Evolutionary conservation across 306 rosid genomes (phyloP).

Genomic region (Fragaria nilgerrensis): DNA sequence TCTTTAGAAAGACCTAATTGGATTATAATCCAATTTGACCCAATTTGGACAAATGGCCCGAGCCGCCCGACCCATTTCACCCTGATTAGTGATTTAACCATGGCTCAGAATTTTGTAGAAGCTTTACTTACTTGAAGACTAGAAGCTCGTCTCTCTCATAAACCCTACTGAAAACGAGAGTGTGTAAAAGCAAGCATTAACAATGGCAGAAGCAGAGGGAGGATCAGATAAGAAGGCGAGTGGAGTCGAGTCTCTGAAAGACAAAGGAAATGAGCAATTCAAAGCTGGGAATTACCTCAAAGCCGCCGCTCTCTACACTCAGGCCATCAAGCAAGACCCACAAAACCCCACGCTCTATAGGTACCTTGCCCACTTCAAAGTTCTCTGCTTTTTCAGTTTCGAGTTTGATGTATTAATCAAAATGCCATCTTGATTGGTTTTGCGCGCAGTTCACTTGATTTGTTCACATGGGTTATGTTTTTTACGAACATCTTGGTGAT

Average conservation of each 20-base stretch:
- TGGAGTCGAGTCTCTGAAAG: slow-evolving; percentile 62
- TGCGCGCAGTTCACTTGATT: background rate
- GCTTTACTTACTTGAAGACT: background rate
- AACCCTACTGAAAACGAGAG: slow-evolving; percentile 18
- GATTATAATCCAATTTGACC: no score
- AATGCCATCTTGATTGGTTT: slow-evolving; percentile 8
- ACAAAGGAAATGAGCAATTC: slow-evolving; percentile 85
- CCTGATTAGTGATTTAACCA: background rate
- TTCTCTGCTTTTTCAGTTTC: background rate
- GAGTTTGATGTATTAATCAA: background rate
- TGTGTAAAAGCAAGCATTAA: slow-evolving; percentile 3
- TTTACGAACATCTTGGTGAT: background rate
- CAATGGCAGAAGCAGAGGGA: slow-evolving; percentile 58
- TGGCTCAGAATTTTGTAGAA: background rate
- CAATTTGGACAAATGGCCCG: no score
- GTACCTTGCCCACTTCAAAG: slow-evolving; percentile 33
- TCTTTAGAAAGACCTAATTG: no score
- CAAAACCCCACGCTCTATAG: slow-evolving; percentile 84
- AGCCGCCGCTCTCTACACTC: slow-evolving; percentile 96
- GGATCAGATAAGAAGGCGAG: slow-evolving; percentile 40
- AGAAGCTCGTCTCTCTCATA: background rate
- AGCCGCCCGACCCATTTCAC: background rate
- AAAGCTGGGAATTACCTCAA: slow-evolving; percentile 87
- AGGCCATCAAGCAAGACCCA: slow-evolving; percentile 93
- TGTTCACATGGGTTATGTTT: background rate